Evolutionary conservation across 1,284 basidiomycete species (phyloP), one percentile per base, ranked within the genome.

Genomic region (Macrocystidia cucumis): DNA sequence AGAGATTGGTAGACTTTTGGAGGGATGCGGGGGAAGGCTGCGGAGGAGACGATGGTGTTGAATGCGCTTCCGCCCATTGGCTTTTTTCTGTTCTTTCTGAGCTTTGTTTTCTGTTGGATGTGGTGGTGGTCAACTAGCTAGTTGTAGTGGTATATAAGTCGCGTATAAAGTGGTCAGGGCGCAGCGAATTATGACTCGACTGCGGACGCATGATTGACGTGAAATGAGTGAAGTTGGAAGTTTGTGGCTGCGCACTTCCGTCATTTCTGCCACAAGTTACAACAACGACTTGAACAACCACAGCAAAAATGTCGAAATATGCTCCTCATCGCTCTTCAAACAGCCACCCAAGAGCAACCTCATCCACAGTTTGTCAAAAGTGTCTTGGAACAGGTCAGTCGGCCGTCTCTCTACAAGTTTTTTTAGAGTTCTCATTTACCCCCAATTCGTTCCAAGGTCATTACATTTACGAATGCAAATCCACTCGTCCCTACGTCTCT

Each of bases 401-500:
- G 23, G 36, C n/a, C 18, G 8, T 11, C 17, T 20, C 14, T 20
- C 18, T 11, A 9, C 18, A 9, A 20, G 9, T 22, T 8, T 17
- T 2, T 13, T 9, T 18, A 29, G 3, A 25, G 21, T 29, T 29
- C 5, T 27, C 29, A 11, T 9, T 24, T 18, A 28, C 4, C n/a
- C 26, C 14, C 33, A 13, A 33, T 20, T 26, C 13, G 9, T 32
- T 4, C 17, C 28, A 14, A 83, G 85, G 85, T 0, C 85, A 88
- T 53, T 89, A 74, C 51, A 89, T 74, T 18, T 89, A 77, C 47
- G 69, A 88, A 57, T 89, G 85, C 67, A 88, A 85, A 55, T 64
- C 63, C 6, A 48, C 65, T 26, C 69, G 82, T 2, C 82, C 85
- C 17, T 89, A 88, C 51, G 65, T 88, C 28, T 74, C 79, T 11